Conservation (phyloP, 1,284 basidiomycete genomes). For the Schizopora paradoxa region DNA sequence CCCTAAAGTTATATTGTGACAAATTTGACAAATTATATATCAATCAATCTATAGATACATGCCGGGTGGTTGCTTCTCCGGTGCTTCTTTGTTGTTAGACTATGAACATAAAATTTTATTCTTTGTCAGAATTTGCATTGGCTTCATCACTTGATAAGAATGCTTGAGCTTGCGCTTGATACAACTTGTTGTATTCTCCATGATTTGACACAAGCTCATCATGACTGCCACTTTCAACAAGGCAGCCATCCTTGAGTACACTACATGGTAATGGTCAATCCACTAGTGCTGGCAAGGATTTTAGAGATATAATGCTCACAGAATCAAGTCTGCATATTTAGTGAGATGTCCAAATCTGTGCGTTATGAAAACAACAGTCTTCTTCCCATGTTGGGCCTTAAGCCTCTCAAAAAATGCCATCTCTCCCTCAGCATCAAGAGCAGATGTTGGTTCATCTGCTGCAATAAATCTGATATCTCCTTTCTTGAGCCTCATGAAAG, state of each 20-base stretch:
- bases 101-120: no score
- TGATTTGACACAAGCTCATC: constrained; percentile 13
- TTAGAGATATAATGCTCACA: neutral
- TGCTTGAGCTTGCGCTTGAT: constrained; percentile 11
- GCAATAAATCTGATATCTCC: neutral
- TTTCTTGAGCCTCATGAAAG: neutral
- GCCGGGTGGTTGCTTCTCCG: no score
- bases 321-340: constrained; percentile 9
- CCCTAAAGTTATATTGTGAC: no score
- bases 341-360: constrained; percentile 17
- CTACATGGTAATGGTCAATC: neutral
- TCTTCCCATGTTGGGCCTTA: neutral
- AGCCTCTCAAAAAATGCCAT: neutral
- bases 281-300: no score
- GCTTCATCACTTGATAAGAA: no score
- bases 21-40: no score
- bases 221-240: constrained; percentile 16
- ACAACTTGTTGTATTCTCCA: constrained; percentile 16
- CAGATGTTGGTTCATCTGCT: constrained; percentile 6
- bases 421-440: constrained; percentile 13
- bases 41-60: no score
- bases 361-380: constrained; percentile 11
- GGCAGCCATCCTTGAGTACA: constrained; percentile 21
- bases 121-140: no score
- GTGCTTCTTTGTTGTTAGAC: no score